These are phyloP conservation scores for Nelumbo lutea DNA, from an alignment of 164 flowering plant species.

Conservation along the genomic window DNA sequence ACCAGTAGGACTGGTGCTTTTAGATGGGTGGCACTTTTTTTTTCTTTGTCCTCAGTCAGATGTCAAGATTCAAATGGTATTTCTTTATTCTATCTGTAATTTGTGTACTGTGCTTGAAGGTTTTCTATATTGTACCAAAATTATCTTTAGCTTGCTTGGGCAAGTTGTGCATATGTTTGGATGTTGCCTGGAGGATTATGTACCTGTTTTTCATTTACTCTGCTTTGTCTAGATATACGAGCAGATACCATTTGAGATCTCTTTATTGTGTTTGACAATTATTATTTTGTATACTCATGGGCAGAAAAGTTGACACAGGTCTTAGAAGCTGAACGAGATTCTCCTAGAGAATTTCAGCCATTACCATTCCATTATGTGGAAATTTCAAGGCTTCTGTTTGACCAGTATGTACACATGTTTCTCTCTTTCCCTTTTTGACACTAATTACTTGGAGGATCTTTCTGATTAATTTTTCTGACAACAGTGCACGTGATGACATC, in stretches of 20 bases:
- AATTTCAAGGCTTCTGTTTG: slow-evolving; percentile 80
- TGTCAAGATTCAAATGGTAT: too few species aligned
- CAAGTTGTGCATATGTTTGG: too few species aligned
- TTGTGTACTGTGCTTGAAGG: too few species aligned
- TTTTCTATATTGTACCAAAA: too few species aligned
- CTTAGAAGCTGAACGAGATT: slow-evolving; percentile 81
- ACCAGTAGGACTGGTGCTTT: too few species aligned
- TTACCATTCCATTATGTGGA: slow-evolving; percentile 91
- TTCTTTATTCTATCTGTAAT: too few species aligned
- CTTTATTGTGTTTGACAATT: not conserved
- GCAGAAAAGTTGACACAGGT: slow-evolving; percentile 66
- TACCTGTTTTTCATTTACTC: too few species aligned
- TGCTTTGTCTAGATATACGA: not conserved
- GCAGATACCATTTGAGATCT: not conserved
- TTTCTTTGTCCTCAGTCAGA: too few species aligned
- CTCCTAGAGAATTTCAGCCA: slow-evolving; percentile 65
- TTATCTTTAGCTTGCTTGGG: too few species aligned
- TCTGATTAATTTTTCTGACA: slow-evolving; percentile 12
- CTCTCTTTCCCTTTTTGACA: not conserved
- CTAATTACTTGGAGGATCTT: not conserved
- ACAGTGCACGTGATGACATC: slow-evolving; percentile 85
- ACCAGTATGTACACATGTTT: slow-evolving; percentile 47
- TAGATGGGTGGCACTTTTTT: too few species aligned
- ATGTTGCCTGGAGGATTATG: too few species aligned
- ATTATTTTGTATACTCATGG: slow-evolving; percentile 15